phyloP scores from a whole-genome alignment of 495 filamentous ascomycete species.

The Daldinia bambusicola region DNA sequence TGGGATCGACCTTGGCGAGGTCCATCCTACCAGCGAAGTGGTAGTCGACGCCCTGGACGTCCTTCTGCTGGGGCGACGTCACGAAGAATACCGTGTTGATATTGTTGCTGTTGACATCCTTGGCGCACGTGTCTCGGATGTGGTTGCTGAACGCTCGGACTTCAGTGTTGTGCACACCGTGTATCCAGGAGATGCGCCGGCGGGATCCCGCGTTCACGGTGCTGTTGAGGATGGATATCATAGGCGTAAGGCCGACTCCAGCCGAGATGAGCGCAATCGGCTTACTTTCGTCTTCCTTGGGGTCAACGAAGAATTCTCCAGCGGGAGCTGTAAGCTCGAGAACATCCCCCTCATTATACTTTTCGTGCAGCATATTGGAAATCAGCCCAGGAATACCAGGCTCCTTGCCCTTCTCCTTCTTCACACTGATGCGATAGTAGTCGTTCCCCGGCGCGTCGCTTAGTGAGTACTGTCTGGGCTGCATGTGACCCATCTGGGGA shows the following conservation, averaged over 20 bases:
- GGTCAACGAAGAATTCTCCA: constrained; percentile 75
- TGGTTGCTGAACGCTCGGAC: constrained; percentile 65
- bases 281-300: constrained; percentile 48
- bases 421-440: constrained; percentile 77
- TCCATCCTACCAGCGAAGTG: constrained; percentile 65
- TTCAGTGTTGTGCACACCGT: constrained; percentile 63
- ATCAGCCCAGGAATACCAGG: constrained; percentile 68
- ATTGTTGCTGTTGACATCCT: constrained; percentile 48
- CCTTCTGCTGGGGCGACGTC: constrained; percentile 51
- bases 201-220: constrained; percentile 54
- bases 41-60: constrained; percentile 66
- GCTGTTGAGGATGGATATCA: constrained; percentile 74
- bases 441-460: constrained; percentile 66
- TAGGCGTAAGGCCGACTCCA: constrained; percentile 74
- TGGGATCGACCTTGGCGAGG: constrained; percentile 60
- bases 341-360: constrained; percentile 65
- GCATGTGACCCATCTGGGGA: constrained; percentile 65
- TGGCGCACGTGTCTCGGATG: constrained; percentile 55
- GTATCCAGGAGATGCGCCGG: constrained; percentile 69
- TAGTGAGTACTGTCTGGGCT: constrained; percentile 79
- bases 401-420: constrained; percentile 67
- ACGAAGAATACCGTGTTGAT: constrained; percentile 57
- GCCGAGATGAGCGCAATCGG: constrained; percentile 76
- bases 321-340: constrained; percentile 73
- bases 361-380: constrained; percentile 75